Evolutionary conservation across 495 filamentous ascomycete genomes (phyloP).

Genomic region (Aspergillus mulundensis): DNA sequence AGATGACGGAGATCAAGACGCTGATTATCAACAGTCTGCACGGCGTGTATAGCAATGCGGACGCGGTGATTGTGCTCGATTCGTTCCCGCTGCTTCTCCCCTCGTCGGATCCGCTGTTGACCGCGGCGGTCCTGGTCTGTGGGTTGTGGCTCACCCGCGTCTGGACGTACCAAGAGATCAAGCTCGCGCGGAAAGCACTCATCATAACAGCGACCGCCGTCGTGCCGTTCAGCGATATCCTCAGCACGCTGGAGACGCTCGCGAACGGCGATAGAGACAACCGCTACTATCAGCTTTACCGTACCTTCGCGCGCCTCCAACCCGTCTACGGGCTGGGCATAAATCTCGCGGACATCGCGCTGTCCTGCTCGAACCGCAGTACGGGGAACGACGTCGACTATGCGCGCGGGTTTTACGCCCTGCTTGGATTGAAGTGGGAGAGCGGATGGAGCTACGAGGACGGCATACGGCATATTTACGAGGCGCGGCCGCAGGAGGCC

Average conservation of each 20-base stretch:
- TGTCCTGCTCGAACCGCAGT: not conserved
- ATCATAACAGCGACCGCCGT: not conserved
- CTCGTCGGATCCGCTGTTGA: not conserved
- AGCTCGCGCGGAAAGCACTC: not conserved
- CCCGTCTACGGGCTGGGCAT: not conserved
- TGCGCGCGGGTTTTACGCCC: not conserved
- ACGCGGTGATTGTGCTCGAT: not conserved
- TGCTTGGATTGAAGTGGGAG: not conserved
- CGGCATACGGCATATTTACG: not conserved
- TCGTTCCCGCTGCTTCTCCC: not conserved
- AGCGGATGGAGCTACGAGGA: not conserved
- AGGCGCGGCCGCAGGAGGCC: not conserved
- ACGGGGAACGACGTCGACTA: not conserved
- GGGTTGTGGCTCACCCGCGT: not conserved
- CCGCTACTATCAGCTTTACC: not conserved
- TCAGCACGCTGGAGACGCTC: not conserved
- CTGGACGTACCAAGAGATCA: not conserved
- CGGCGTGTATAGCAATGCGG: not conserved
- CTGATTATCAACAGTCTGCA: not conserved
- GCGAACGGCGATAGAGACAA: not conserved
- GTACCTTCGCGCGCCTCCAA: not conserved
- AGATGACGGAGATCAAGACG: not conserved
- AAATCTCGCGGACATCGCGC: not conserved
- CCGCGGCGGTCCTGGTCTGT: not conserved
- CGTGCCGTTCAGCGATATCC: not conserved